Evolutionary conservation across 768 basidiomycete genomes (phyloP), one percentile per base, ranked within the genome.

Genomic region (Pholiota conissans): DNA sequence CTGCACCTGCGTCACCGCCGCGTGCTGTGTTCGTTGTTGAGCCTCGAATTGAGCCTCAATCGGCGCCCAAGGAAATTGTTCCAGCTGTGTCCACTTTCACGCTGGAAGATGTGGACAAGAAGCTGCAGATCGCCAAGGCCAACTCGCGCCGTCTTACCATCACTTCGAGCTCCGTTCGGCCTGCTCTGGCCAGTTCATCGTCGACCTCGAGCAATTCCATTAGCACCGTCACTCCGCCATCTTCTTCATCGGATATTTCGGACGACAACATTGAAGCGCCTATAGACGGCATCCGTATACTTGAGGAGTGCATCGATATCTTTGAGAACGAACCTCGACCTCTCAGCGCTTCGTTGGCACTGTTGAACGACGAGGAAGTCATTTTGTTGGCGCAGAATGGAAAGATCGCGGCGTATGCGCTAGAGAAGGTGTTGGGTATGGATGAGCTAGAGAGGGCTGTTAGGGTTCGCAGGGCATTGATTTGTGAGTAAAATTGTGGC

Each of bases 301-400:
- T 95, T 7, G 86, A 89, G 35, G 91, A 94, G 61, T 90, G 89
- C 63, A 78, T 93, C 53, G 83, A 88, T 22, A 79, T 98, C 54
- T 93, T 90, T 65, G 90, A 90, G 66, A 84, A 85, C 56, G 86
- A 84, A 2, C 86, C 89, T 0, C 76, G 84, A 52, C 84, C 88
- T 3, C 76, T 85, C 7, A 80, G 83, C 26, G 75, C 73, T 9
- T 76, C 83, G 22, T 65, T 91, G 51, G 73, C 80, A 42, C 77
- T 84, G 61, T 73, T 99, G 66, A 90, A 84, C 52, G 93, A 99
- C 64, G 96, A 98, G 68, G 97, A 98, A 73, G 79, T 99, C 42
- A 88, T 98, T 54, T 53, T 94, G 56, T 79, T 99, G 45, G 82
- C 88, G 2, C 93, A 95, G 75, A 87, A 87, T 60, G 93, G 95